Conservation (phyloP, 2,329 filamentous ascomycete species). For the Teratosphaeria nubilosa region DNA sequence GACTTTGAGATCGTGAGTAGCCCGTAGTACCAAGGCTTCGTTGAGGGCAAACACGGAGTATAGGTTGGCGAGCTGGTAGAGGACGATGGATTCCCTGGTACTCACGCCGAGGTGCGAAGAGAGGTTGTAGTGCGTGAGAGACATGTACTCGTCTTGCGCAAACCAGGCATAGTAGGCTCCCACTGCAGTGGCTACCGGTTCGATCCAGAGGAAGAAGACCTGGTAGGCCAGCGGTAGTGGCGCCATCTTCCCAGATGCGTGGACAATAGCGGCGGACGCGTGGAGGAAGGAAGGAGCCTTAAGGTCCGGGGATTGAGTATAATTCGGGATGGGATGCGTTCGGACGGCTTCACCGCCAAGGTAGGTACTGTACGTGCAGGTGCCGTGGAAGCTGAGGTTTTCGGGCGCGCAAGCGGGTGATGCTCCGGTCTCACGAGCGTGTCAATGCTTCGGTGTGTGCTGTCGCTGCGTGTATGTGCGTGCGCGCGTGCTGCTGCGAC, state of each 20-base stretch:
- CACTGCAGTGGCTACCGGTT: conserved; percentile 46
- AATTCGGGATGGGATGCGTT: background rate
- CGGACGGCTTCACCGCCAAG: background rate
- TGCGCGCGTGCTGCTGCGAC: background rate
- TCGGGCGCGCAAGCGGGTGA: background rate
- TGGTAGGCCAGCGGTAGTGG: conserved; percentile 53
- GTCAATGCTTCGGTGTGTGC: background rate
- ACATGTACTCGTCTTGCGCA: conserved; percentile 48
- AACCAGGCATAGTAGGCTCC: conserved; percentile 46
- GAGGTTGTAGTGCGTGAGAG: conserved; percentile 46
- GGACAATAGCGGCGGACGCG: background rate
- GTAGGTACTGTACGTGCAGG: background rate
- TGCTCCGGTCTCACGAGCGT: background rate
- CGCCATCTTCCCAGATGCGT: conserved; percentile 23
- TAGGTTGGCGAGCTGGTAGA: conserved; percentile 68
- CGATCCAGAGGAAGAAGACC: conserved; percentile 65
- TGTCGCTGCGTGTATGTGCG: background rate
- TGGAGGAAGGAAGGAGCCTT: background rate
- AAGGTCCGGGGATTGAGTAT: background rate
- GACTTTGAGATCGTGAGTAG: conserved; percentile 56
- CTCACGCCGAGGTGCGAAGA: conserved; percentile 30
- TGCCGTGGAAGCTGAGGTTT: background rate
- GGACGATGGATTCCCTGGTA: conserved; percentile 50
- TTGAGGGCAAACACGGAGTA: conserved; percentile 69
- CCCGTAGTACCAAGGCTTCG: conserved; percentile 64